Percentiles rank a stretch among this genome's conserved stretches.
Conservation (phyloP, 2,329 filamentous ascomycete genomes). For the Curvularia sp. region DNA sequence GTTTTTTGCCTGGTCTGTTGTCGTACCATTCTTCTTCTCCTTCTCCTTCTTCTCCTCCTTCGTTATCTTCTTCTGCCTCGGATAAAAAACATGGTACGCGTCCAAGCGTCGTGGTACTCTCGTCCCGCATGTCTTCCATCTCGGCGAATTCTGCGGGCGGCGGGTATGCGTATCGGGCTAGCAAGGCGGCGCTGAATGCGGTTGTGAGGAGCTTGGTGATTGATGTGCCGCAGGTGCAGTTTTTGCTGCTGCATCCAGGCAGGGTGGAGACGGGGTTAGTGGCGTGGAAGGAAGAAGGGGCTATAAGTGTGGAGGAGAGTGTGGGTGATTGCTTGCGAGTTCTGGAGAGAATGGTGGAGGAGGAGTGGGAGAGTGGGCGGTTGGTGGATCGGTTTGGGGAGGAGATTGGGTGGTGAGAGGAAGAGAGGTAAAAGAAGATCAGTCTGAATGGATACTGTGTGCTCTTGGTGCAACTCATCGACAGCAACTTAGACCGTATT, state of each 20-base stretch:
- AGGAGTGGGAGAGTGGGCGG: slow-evolving; percentile 44
- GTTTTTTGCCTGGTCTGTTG: slow-evolving; percentile 49
- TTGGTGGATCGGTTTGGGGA: slow-evolving; percentile 56
- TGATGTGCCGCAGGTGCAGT: slow-evolving; percentile 54
- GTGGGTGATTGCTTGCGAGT: slow-evolving; percentile 49
- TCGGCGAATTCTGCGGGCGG: slow-evolving; percentile 51
- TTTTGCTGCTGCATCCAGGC: slow-evolving; percentile 56
- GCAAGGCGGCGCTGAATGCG: slow-evolving; percentile 57
- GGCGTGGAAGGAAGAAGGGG: slow-evolving; percentile 55
- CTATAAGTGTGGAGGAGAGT: slow-evolving; percentile 54
- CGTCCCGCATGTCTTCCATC: slow-evolving; percentile 56
- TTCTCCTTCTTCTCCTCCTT: neutral
- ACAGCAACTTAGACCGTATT: neutral
- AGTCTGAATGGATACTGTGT: neutral
- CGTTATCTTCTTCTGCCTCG: neutral
- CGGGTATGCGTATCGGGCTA: slow-evolving; percentile 58
- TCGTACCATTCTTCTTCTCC: neutral
- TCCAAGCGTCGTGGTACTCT: slow-evolving; percentile 53
- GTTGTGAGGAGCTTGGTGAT: slow-evolving; percentile 55
- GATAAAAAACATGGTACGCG: neutral
- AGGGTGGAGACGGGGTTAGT: slow-evolving; percentile 57
- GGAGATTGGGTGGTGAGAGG: slow-evolving; percentile 52
- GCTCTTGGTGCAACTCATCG: neutral
- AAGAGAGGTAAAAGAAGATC: too few species aligned
- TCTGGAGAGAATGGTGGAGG: slow-evolving; percentile 43